phyloP scores from a whole-genome alignment of 306 rosid genomes.

The Rosa persica region DNA sequence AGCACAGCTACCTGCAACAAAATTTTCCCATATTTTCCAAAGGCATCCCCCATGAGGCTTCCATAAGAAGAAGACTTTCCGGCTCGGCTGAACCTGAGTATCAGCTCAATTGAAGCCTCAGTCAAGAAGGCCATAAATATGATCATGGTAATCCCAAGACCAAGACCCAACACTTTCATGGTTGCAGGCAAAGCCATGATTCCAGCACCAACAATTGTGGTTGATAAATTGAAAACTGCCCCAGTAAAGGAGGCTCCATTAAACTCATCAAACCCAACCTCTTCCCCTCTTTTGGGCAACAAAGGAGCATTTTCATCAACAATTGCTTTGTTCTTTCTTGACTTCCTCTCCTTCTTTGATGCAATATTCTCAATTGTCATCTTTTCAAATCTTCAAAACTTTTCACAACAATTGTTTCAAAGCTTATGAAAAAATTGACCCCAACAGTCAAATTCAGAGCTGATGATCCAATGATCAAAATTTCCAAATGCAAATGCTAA shows the following conservation, averaged over 20 bases:
- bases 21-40: constrained; percentile 66
- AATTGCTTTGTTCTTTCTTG: constrained; percentile 42
- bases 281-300: constrained; percentile 50
- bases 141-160: constrained; percentile 69
- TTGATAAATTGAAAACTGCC: constrained; percentile 83
- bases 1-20: constrained; percentile 56
- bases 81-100: constrained; percentile 64
- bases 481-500: background rate
- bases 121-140: constrained; percentile 66
- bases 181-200: constrained; percentile 92
- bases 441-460: constrained; percentile 12
- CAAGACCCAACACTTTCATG: constrained; percentile 70
- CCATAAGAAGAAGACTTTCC: constrained; percentile 73
- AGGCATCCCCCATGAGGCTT: constrained; percentile 67
- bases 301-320: constrained; percentile 63
- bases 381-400: constrained; percentile 7
- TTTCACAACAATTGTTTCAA: constrained; percentile 20
- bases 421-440: background rate
- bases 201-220: constrained; percentile 88
- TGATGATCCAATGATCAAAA: background rate
- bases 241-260: constrained; percentile 88
- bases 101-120: constrained; percentile 63
- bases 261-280: constrained; percentile 53
- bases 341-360: constrained; percentile 41
- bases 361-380: constrained; percentile 47